These are phyloP conservation scores for Marasmius oreades DNA, from an alignment of 1,284 basidiomycete genomes.

Conservation along the genomic window DNA sequence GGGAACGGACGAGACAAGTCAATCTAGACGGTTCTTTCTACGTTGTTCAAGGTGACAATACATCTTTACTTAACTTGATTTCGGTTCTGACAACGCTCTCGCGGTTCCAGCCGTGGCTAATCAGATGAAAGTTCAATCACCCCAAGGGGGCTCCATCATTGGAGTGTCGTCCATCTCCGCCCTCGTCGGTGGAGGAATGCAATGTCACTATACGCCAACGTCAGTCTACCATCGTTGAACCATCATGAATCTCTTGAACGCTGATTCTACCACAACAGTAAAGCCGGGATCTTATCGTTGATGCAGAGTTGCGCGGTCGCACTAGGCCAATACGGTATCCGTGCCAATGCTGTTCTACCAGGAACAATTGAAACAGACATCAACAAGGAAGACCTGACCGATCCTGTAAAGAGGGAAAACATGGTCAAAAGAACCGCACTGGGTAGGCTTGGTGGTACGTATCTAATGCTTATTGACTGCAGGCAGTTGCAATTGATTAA, in stretches of 20 bases:
- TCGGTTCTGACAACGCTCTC: neutral
- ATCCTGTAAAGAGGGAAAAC: slow-evolving; percentile 56
- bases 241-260: neutral
- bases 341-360: slow-evolving; percentile 65
- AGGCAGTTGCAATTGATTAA: slow-evolving; percentile 10
- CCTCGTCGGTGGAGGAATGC: slow-evolving; percentile 72
- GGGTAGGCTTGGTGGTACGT: slow-evolving; percentile 62
- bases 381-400: slow-evolving; percentile 72
- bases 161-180: slow-evolving; percentile 78
- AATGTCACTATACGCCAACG: slow-evolving; percentile 81
- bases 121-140: slow-evolving; percentile 69
- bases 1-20: slow-evolving; percentile 69
- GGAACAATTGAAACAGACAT: slow-evolving; percentile 76
- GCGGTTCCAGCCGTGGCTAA: slow-evolving; percentile 60
- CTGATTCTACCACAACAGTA: neutral
- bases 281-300: slow-evolving; percentile 70
- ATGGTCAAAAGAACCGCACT: slow-evolving; percentile 70
- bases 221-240: slow-evolving; percentile 33
- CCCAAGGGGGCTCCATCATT: slow-evolving; percentile 74
- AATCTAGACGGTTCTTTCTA: slow-evolving; percentile 82
- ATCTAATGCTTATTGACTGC: neutral
- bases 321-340: slow-evolving; percentile 71
- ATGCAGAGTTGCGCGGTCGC: slow-evolving; percentile 85
- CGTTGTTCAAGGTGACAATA: slow-evolving; percentile 55
- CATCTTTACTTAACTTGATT: neutral